These are phyloP conservation scores for Neurospora sp. DNA, from an alignment of 495 filamentous ascomycete species.

Conservation along the genomic window DNA sequence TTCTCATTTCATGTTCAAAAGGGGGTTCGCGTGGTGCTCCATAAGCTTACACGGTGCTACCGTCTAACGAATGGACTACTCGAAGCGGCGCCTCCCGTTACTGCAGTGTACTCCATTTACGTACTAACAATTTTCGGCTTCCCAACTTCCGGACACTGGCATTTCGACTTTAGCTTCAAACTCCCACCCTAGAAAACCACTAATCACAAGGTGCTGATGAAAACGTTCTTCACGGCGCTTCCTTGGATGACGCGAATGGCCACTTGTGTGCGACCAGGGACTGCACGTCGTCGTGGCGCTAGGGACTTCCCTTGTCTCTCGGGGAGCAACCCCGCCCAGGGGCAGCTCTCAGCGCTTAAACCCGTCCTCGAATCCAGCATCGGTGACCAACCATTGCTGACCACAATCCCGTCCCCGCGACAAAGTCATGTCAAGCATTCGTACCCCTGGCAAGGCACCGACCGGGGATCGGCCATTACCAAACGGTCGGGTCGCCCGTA, in stretches of 20 bases:
- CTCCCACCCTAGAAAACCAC: not conserved
- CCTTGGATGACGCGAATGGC: not conserved
- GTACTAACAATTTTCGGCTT: not conserved
- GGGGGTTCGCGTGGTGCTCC: not conserved
- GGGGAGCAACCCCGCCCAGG: not conserved
- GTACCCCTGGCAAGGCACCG: not conserved
- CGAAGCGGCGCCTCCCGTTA: not conserved
- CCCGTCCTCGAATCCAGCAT: not conserved
- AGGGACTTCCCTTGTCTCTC: not conserved
- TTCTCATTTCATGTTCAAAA: not conserved
- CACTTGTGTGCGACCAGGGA: not conserved
- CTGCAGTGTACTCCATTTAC: not conserved
- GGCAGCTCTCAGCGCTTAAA: not conserved
- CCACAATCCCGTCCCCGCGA: not conserved
- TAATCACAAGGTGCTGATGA: not conserved
- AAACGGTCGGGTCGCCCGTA: not conserved
- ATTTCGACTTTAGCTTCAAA: not conserved
- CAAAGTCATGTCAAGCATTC: not conserved
- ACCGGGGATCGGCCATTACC: not conserved
- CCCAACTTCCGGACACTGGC: not conserved
- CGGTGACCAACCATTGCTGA: not conserved
- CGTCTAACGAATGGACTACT: not conserved
- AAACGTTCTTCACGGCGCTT: not conserved
- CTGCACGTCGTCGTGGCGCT: not conserved
- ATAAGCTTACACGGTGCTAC: not conserved